Conservation (phyloP, 192 early-diverging fungal species). For the Paraglomus brasilianum region DNA sequence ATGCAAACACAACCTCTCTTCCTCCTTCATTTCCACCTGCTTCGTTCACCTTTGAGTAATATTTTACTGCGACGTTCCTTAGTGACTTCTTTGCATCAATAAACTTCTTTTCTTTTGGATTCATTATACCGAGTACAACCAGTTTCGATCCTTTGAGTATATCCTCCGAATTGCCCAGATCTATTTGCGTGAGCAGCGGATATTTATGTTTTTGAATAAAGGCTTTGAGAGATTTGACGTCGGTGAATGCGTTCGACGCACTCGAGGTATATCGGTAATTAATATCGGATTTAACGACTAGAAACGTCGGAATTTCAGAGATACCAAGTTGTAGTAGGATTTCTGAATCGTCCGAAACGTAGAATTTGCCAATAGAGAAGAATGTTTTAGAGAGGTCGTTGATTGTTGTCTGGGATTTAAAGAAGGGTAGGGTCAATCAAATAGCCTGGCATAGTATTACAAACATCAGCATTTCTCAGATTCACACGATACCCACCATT, state of each 20-base stretch:
- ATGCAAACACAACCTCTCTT: constrained; percentile 56
- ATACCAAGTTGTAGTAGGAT: constrained; percentile 30
- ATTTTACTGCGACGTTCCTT: constrained; percentile 37
- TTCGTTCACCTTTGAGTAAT: constrained; percentile 30
- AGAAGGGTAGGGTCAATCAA: neutral
- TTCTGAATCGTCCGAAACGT: constrained; percentile 38
- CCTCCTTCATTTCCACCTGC: constrained; percentile 18
- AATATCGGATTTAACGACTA: constrained; percentile 63
- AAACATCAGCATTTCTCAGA: constrained; percentile 31
- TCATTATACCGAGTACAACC: constrained; percentile 65
- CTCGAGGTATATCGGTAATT: constrained; percentile 34
- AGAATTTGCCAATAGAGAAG: constrained; percentile 33
- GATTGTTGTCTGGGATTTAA: constrained; percentile 21
- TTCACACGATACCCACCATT: constrained; percentile 28
- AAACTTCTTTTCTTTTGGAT: constrained; percentile 39
- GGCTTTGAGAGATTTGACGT: constrained; percentile 46
- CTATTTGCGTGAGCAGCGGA: constrained; percentile 63
- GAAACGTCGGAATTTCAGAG: constrained; percentile 44
- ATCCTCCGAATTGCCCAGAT: constrained; percentile 64
- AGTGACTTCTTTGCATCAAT: constrained; percentile 22
- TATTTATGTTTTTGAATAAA: constrained; percentile 68
- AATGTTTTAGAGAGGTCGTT: constrained; percentile 30
- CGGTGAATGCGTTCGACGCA: constrained; percentile 22
- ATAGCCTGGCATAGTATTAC: neutral
- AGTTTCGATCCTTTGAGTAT: constrained; percentile 65